Percentiles rank a stretch among this genome's conserved stretches.
phyloP scores from a whole-genome alignment of 2,329 filamentous ascomycete species.

The Sarocladium strictum region DNA sequence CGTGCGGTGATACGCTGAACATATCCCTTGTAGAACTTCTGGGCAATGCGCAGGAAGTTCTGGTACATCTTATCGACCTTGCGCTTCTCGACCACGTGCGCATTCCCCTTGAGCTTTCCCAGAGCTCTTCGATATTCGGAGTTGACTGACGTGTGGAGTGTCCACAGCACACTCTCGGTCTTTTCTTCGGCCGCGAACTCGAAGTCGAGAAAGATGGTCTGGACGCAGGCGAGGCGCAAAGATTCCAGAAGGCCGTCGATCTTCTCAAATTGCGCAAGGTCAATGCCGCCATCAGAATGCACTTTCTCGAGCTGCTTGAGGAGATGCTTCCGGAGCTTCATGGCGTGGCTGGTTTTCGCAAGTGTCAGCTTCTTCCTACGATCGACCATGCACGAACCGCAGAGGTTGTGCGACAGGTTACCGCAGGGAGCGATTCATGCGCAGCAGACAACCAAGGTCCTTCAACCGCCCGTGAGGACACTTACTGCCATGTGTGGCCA shows the following conservation, averaged over 20 bases:
- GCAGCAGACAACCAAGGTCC: background rate
- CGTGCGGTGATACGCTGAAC: slow-evolving; percentile 67
- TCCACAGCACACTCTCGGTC: slow-evolving; percentile 71
- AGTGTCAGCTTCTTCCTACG: slow-evolving; percentile 3
- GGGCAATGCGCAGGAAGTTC: slow-evolving; percentile 79
- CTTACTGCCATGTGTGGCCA: slow-evolving; percentile 34
- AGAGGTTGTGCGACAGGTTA: background rate
- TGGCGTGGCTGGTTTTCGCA: slow-evolving; percentile 15
- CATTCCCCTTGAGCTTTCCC: slow-evolving; percentile 41
- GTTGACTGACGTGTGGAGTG: slow-evolving; percentile 71
- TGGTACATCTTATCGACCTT: slow-evolving; percentile 78
- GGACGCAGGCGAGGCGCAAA: slow-evolving; percentile 66
- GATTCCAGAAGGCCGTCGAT: slow-evolving; percentile 44
- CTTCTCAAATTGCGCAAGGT: slow-evolving; percentile 36
- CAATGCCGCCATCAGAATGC: slow-evolving; percentile 30
- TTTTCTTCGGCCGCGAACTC: slow-evolving; percentile 56
- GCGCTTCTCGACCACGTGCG: slow-evolving; percentile 57
- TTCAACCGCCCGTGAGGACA: slow-evolving; percentile 10
- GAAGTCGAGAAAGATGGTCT: slow-evolving; percentile 67
- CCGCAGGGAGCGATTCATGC: background rate
- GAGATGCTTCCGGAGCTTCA: slow-evolving; percentile 37
- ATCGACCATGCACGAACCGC: slow-evolving; percentile 7
- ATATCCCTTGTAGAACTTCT: slow-evolving; percentile 82
- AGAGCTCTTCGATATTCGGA: slow-evolving; percentile 68
- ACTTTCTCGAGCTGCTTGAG: slow-evolving; percentile 37